phyloP scores from a whole-genome alignment of 148 eudicot species.

The Rhododendron vialii region DNA sequence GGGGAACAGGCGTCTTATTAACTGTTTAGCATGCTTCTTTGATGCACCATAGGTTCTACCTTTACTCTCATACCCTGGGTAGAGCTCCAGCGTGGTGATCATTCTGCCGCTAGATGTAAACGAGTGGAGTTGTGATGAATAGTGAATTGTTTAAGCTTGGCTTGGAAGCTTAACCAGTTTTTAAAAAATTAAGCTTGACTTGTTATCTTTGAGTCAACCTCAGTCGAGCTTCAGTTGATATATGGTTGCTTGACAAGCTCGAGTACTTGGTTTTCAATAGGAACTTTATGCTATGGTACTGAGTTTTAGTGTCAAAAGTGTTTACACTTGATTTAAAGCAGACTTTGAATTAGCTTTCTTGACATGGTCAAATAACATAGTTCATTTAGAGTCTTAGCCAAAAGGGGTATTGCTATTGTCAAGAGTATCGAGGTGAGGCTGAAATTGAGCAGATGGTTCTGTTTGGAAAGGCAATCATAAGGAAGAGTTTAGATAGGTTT shows the following conservation, averaged over 20 bases:
- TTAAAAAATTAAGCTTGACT: neutral
- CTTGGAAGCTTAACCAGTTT: neutral
- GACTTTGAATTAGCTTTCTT: neutral
- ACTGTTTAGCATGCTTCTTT: neutral
- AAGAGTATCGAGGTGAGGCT: neutral
- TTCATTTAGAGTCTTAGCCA: neutral
- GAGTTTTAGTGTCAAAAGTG: neutral
- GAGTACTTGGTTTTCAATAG: neutral
- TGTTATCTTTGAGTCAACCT: neutral
- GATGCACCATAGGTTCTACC: neutral
- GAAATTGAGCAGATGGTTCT: neutral
- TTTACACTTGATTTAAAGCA: neutral
- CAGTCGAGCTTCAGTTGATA: neutral
- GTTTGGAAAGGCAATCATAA: neutral
- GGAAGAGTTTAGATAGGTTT: neutral
- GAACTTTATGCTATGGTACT: neutral
- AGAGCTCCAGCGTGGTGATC: neutral
- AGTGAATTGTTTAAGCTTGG: neutral
- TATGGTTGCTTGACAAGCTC: neutral
- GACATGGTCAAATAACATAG: neutral
- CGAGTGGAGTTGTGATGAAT: neutral
- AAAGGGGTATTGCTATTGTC: neutral
- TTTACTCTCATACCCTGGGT: neutral
- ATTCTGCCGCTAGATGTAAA: neutral
- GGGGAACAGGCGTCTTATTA: neutral